These are phyloP conservation scores for Jimgerdemannia lactiflua DNA, from an alignment of 192 early-diverging fungal genomes.

Conservation along the genomic window DNA sequence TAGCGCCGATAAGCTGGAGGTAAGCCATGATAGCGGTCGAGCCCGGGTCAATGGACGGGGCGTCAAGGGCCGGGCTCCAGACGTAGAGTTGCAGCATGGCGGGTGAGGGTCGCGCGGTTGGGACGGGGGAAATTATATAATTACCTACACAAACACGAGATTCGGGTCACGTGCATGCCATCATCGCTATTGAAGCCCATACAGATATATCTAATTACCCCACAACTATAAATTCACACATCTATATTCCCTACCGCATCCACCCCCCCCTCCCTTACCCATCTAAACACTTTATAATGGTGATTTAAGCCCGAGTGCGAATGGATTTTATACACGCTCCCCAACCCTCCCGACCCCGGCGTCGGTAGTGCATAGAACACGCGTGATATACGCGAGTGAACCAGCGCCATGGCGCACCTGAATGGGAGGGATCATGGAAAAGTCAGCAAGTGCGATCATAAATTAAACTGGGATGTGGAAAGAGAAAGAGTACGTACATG, in stretches of 20 bases:
- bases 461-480: constrained; percentile 8
- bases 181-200: too few relatives aligned
- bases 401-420: constrained; percentile 88
- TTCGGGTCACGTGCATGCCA: too few relatives aligned
- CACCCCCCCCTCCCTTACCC: constrained; percentile 3
- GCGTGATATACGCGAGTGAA: constrained; percentile 88
- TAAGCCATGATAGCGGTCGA: constrained; percentile 66
- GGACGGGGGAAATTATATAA: too few relatives aligned
- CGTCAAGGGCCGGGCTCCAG: constrained; percentile 62
- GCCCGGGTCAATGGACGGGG: constrained; percentile 69
- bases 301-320: constrained; percentile 69
- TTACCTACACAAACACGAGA: too few relatives aligned
- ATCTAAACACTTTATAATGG: constrained; percentile 57
- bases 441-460: neutral
- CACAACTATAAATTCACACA: neutral
- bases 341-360: constrained; percentile 44
- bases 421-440: neutral
- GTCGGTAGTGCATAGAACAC: constrained; percentile 73
- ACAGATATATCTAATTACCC: too few relatives aligned
- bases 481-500: constrained; percentile 51
- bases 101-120: too few relatives aligned
- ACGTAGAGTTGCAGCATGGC: constrained; percentile 57
- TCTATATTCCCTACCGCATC: neutral
- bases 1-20: constrained; percentile 48
- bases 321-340: constrained; percentile 67